Evolutionary conservation across 2,329 filamentous ascomycete species (phyloP), one percentile per base, ranked within the genome.

Genomic region (Dothiorella sarmentorum): DNA sequence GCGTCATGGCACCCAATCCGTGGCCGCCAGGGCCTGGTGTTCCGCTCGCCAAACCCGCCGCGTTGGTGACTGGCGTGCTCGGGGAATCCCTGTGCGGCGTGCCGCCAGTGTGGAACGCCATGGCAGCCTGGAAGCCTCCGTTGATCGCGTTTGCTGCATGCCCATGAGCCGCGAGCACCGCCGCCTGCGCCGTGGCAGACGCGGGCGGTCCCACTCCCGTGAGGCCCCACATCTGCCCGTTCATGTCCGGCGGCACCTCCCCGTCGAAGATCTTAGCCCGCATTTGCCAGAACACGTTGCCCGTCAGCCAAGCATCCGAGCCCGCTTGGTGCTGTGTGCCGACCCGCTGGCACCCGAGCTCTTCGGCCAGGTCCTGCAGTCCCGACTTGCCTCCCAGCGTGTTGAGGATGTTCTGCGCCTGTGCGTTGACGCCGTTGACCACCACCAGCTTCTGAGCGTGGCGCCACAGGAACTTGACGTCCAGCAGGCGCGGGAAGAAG

Each of bases 381-480:
- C 91, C 91, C 1, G 90, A 93, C 72, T 97, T 97, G 66, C 90
- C 86, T 67, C 94, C 92, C 58, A 96, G 87, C 65, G 90, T 90
- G 63, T 88, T 85, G 62, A 97, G 79, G 60, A 96, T 88, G 68
- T 91, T 88, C 22, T 82, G 79, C 15, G 85, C 88, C 59, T 68
- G 66, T 15, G 70, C 69, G 31, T 69, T 69, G 15, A 71, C 70
- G 27, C 72, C 72, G 56, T 73, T 71, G 24, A 76, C 45, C 84
- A 86, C 7, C 82, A 85, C 64, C 80, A 86, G 66, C 76, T 77
- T 69, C 85, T 87, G 69, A 76, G 91, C 91, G 68, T 91, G 86
- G 71, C 96, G 96, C 84, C 97, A 93, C 38, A 99, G 83, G 72
- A 94, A 96, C 77, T 99, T 99, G 65, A 99, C 94, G 71, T 99